phyloP scores from a whole-genome alignment of 108 stramenopile species.

The Discostella pseudostelligera region DNA sequence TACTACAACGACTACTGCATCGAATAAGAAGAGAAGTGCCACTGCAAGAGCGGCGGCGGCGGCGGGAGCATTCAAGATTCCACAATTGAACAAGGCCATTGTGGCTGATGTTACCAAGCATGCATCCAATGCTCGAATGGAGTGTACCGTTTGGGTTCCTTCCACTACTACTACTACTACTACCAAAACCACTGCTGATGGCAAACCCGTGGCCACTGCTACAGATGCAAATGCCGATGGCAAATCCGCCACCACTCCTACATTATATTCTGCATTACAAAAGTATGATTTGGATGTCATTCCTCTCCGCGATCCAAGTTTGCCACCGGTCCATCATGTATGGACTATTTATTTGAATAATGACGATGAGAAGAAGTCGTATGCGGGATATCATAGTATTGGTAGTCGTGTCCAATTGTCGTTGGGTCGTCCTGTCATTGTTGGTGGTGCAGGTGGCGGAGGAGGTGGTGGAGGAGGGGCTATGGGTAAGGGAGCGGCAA shows the following conservation, averaged over 20 bases:
- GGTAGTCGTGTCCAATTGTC: conserved; percentile 78
- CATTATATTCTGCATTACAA: conserved; percentile 55
- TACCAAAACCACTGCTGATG: conserved; percentile 15
- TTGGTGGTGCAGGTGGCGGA: conserved; percentile 6
- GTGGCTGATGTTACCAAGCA: conserved; percentile 75
- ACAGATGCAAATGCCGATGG: no score
- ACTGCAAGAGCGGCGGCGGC: no score
- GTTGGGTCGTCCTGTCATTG: conserved; percentile 61
- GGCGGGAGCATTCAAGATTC: no score
- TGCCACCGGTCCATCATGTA: conserved; percentile 70
- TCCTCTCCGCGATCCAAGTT: conserved; percentile 74
- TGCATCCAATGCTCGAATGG: conserved; percentile 69
- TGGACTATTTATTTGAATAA: conserved; percentile 52
- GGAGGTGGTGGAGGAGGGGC: neutral
- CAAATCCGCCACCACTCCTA: no score
- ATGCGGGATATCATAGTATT: conserved; percentile 63
- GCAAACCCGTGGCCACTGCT: no score
- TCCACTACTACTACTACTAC: neutral
- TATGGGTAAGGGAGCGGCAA: conserved; percentile 9
- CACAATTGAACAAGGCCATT: conserved; percentile 52
- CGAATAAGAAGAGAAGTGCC: neutral
- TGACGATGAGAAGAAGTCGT: conserved; percentile 24
- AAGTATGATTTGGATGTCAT: conserved; percentile 81
- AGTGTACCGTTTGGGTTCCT: conserved; percentile 71
- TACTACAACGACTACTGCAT: neutral